Evolutionary conservation across 2,329 filamentous ascomycete genomes (phyloP).

Genomic region (Trichophyton verrucosum): DNA sequence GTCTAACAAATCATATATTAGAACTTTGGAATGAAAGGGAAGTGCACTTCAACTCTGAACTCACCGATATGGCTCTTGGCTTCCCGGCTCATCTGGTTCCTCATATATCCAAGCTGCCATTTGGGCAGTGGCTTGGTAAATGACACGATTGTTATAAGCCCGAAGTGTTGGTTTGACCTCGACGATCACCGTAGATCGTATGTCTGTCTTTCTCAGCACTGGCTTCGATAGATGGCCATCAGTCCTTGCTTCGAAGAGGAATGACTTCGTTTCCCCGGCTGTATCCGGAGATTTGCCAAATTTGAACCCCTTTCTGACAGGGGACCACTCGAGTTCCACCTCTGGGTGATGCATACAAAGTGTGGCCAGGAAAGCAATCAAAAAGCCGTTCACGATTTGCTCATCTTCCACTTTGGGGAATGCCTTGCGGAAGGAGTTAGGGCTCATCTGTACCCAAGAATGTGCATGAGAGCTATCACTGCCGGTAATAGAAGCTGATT

Average conservation of each 20-base stretch:
- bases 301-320: background rate
- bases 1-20: background rate
- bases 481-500: background rate
- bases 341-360: background rate
- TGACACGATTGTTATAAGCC: background rate
- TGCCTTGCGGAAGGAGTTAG: background rate
- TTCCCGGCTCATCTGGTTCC: background rate
- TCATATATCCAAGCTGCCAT: slow-evolving; percentile 7
- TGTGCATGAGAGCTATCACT: background rate
- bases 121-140: slow-evolving; percentile 1
- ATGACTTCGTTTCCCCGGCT: background rate
- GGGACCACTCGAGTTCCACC: background rate
- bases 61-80: background rate
- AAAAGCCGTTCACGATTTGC: background rate
- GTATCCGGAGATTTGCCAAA: background rate
- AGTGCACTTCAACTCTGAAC: background rate
- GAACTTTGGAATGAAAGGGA: no score
- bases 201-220: background rate
- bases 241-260: background rate
- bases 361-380: background rate
- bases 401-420: background rate
- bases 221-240: background rate
- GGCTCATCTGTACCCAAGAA: background rate
- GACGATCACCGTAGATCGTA: background rate
- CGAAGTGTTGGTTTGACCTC: background rate